Evolutionary conservation across 2,329 filamentous ascomycete species (phyloP), one percentile per base, ranked within the genome.

Genomic region (Phialophora chinensis): DNA sequence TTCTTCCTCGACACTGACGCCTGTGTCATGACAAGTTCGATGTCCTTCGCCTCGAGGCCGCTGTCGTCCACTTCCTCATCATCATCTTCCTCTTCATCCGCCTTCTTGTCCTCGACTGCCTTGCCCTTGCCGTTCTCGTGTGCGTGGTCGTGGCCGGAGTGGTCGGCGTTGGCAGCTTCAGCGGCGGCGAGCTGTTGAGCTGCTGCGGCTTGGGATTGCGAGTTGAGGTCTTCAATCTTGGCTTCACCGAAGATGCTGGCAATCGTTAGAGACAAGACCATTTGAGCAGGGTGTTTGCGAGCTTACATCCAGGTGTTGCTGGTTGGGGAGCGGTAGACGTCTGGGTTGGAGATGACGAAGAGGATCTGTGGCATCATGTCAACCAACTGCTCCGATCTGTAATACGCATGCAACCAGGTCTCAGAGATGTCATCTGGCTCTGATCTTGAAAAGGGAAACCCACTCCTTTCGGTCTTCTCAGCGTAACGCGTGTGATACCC

Each of bases 141-240:
- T 66, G 77, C 73, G 65, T 76, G 75, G 77, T 86, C 85, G 74
- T 89, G 89, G 56, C 87, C 86, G 67, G 82, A 82, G 72, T 85
- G 86, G 79, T 88, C 86, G 73, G 84, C 79, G 70, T 81, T 81
- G 68, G 78, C 77, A 69, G 83, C 84, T 79, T 92, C 90, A 76
- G 87, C 86, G 72, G 89, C 89, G 76, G 93, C 93, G 75, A 99
- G 91, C 85, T 97, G 93, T 84, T 96, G 92, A 75, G 94, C 94
- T 76, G 95, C 95, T 74, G 91, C 92, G 77, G 94, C 92, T 86
- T 98, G 95, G 77, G 94, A 94, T 80, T 94, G 92, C 76, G 95
- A 96, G 90, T 98, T 99, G 78, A 98, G 87, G 83, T 99, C 96
- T 88, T 99, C 95, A 74, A 99, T 98, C 91, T 99, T 99, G 79